These are phyloP conservation scores for Corniculantispora saksenae DNA, from an alignment of 2,329 filamentous ascomycete genomes.

Conservation along the genomic window DNA sequence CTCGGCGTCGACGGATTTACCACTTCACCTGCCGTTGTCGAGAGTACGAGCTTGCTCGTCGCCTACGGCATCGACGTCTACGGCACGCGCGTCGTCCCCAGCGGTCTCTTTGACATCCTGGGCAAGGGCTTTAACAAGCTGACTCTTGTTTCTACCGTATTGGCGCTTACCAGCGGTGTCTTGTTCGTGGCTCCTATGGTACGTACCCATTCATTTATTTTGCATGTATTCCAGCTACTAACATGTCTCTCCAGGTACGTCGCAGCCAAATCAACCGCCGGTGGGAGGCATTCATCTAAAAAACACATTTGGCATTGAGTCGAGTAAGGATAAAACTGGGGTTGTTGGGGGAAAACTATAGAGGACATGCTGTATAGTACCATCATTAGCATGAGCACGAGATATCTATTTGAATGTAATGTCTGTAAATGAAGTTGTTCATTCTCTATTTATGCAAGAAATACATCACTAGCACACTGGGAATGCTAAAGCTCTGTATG, in stretches of 20 bases:
- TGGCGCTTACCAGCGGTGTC: slow-evolving; percentile 76
- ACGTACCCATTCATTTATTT: slow-evolving; percentile 40
- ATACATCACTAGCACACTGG: no score
- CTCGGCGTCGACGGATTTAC: slow-evolving; percentile 73
- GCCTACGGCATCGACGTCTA: slow-evolving; percentile 89
- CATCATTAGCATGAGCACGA: neutral
- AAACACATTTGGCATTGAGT: neutral
- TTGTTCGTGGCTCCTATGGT: slow-evolving; percentile 82
- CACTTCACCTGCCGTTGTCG: slow-evolving; percentile 75
- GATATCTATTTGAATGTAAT: slow-evolving; percentile 5
- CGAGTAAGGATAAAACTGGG: neutral
- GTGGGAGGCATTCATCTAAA: slow-evolving; percentile 48
- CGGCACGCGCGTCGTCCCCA: slow-evolving; percentile 82
- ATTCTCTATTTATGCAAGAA: neutral
- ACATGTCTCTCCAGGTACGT: slow-evolving; percentile 46
- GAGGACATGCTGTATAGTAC: neutral
- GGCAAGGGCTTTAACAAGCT: slow-evolving; percentile 93
- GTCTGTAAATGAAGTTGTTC: neutral
- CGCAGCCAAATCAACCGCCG: slow-evolving; percentile 68
- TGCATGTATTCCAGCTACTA: slow-evolving; percentile 28
- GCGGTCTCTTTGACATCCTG: slow-evolving; percentile 85
- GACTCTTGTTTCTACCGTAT: slow-evolving; percentile 79
- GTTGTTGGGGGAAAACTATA: neutral
- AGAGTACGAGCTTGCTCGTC: slow-evolving; percentile 89
- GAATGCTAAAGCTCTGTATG: no score